phyloP scores from a whole-genome alignment of 306 rosid genomes.

The Citrullus mucosospermus region DNA sequence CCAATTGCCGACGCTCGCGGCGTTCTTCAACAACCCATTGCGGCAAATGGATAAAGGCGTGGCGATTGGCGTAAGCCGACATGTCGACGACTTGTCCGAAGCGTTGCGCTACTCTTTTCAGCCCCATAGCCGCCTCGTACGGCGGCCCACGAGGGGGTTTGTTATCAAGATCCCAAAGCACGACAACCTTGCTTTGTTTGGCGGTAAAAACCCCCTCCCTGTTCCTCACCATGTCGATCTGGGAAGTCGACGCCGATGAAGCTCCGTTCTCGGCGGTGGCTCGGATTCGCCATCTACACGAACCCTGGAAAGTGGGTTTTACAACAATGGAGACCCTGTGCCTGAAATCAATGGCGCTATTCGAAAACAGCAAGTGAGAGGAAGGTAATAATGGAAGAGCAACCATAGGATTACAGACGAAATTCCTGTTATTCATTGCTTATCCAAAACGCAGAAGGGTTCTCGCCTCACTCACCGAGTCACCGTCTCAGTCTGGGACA shows the following conservation, averaged over 20 bases:
- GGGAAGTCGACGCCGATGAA: conserved; percentile 20
- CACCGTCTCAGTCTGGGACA: neutral
- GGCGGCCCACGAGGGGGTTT: conserved; percentile 88
- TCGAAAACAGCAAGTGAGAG: conserved; percentile 3
- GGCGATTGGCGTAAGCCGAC: conserved; percentile 84
- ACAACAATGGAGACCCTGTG: neutral
- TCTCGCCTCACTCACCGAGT: neutral
- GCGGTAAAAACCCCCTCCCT: conserved; percentile 46
- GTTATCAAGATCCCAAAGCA: conserved; percentile 93
- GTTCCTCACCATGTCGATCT: conserved; percentile 74
- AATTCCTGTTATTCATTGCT: conserved; percentile 13
- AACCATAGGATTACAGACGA: conserved; percentile 11
- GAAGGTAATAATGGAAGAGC: conserved; percentile 5
- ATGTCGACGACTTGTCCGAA: conserved; percentile 56
- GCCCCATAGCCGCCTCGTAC: conserved; percentile 60
- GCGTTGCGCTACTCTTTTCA: conserved; percentile 33
- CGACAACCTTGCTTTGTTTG: conserved; percentile 46
- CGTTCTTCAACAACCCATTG: conserved; percentile 54
- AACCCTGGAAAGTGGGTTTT: conserved; percentile 7
- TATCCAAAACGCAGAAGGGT: neutral
- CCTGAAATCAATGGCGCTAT: conserved; percentile 3
- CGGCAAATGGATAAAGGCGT: conserved; percentile 64
- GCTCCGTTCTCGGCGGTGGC: conserved; percentile 12
- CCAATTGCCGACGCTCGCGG: conserved; percentile 38
- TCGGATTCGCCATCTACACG: conserved; percentile 8